Evolutionary conservation across 495 filamentous ascomycete genomes (phyloP), one percentile per base, ranked within the genome.

Genomic region (Lophiostoma macrostomum): DNA sequence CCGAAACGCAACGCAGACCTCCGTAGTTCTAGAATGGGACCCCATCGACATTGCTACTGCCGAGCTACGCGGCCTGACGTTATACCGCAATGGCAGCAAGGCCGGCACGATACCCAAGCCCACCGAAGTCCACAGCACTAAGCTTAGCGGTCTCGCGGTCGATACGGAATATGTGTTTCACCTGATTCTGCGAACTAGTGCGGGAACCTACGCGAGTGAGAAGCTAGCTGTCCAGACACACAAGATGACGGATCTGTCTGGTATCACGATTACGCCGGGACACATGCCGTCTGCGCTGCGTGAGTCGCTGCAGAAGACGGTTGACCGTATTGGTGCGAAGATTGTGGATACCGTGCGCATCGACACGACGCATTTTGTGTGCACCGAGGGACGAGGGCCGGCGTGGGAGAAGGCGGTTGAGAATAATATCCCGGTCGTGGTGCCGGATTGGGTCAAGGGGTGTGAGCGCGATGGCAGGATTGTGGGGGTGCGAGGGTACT

Each of bases 281-380:
- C 79, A 95, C 51, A 76, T 99, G 55, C 87, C 90, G 1, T 74
- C 86, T 5, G 77, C 82, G 27, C 77, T 84, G 37, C 80, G 83
- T 56, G 90, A 95, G 48, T 81, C 77, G 34, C 79, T 99, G 0
- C 72, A 78, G 18, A 76, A 75, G 16, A 86, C 90, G 3, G 76
- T 96, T 18, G 84, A 95, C 58, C 78, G 90, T 47, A 95, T 99
- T 53, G 93, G 94, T 29, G 94, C 88, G 34, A 95, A 93, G 73
- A 72, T 96, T 48, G 86, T 89, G 40, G 94, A 97, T 57, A 76
- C 80, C 1, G 94, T 99, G 24, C 78, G 91, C 45, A 97, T 99
- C 53, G 93, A 99, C 63, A 99, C 93, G 3, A 99, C 93, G 13
- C 93, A 99, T 70, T 99, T 97, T 67, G 91, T 99, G 41, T 96